phyloP scores from a whole-genome alignment of 106 monocot genomes.

The Gastrodia elata region DNA sequence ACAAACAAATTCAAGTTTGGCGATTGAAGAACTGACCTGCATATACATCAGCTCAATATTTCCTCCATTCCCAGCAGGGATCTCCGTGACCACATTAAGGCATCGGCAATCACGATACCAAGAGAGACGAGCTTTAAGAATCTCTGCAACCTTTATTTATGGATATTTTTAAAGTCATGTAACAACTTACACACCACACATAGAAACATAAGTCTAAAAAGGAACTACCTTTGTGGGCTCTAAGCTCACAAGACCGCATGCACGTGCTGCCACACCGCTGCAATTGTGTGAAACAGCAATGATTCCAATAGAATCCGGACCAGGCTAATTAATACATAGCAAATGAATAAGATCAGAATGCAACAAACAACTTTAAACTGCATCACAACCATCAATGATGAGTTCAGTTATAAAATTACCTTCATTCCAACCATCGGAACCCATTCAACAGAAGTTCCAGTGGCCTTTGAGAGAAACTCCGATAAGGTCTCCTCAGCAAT shows the following conservation, averaged over 20 bases:
- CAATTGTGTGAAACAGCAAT: conserved; percentile 75
- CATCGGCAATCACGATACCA: conserved; percentile 93
- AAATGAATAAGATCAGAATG: not conserved
- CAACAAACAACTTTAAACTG: not conserved
- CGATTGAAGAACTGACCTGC: conserved; percentile 40
- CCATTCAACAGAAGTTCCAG: conserved; percentile 99
- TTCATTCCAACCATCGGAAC: conserved; percentile 99
- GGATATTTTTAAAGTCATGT: not conserved
- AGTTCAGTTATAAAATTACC: conserved; percentile 24
- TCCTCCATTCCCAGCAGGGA: conserved; percentile 89
- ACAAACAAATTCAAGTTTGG: not conserved
- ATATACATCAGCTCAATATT: conserved; percentile 88
- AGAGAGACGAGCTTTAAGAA: conserved; percentile 83
- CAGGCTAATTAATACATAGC: conserved; percentile 56
- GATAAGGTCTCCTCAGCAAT: conserved; percentile 91
- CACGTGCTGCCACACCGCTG: conserved; percentile 88
- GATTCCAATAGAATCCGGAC: conserved; percentile 99
- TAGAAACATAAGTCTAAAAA: not conserved
- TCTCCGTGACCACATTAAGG: conserved; percentile 56
- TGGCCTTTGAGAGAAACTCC: conserved; percentile 99
- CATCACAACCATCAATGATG: not conserved
- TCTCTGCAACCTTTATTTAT: conserved; percentile 54
- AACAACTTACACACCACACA: not conserved
- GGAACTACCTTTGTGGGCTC: conserved; percentile 81
- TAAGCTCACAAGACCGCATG: conserved; percentile 88